Percentiles rank a stretch among this genome's conserved stretches.
Conservation (phyloP, 805 yeast genomes). For the Yarrowia divulgata region DNA sequence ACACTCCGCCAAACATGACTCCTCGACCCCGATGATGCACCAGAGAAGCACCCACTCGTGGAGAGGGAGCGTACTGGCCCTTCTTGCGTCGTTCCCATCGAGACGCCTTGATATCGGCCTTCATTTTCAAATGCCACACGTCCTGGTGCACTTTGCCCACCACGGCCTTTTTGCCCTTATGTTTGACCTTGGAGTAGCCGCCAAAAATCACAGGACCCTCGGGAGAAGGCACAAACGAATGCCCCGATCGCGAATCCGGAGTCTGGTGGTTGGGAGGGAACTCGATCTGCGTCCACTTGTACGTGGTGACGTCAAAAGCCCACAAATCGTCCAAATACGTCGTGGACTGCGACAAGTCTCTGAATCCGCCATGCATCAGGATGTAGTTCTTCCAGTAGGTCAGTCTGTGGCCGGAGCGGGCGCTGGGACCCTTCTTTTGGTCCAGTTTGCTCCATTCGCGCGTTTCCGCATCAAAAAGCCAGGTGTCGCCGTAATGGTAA, state of each 20-base stretch:
- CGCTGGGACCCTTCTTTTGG: slow-evolving; percentile 69
- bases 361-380: slow-evolving; percentile 87
- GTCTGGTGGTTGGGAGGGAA: slow-evolving; percentile 79
- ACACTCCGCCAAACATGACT: slow-evolving; percentile 92
- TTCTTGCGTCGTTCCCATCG: slow-evolving; percentile 91
- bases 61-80: slow-evolving; percentile 88
- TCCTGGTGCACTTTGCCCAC: slow-evolving; percentile 90
- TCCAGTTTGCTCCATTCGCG: slow-evolving; percentile 94
- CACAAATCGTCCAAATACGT: slow-evolving; percentile 86
- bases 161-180: slow-evolving; percentile 77
- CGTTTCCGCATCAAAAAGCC: slow-evolving; percentile 84
- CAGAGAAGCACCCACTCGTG: slow-evolving; percentile 95
- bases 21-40: slow-evolving; percentile 91
- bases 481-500: slow-evolving; percentile 95
- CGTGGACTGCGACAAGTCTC: slow-evolving; percentile 85
- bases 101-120: slow-evolving; percentile 73
- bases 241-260: slow-evolving; percentile 95
- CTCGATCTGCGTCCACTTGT: slow-evolving; percentile 90
- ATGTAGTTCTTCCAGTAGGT: slow-evolving; percentile 91
- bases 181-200: slow-evolving; percentile 92
- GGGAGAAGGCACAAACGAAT: slow-evolving; percentile 74
- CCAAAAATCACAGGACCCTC: slow-evolving; percentile 91
- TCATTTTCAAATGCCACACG: slow-evolving; percentile 87
- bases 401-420: slow-evolving; percentile 92
- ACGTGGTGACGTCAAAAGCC: slow-evolving; percentile 88